Conservation (phyloP, 192 early-diverging fungal genomes). For the Backusella liffmaniae region DNA sequence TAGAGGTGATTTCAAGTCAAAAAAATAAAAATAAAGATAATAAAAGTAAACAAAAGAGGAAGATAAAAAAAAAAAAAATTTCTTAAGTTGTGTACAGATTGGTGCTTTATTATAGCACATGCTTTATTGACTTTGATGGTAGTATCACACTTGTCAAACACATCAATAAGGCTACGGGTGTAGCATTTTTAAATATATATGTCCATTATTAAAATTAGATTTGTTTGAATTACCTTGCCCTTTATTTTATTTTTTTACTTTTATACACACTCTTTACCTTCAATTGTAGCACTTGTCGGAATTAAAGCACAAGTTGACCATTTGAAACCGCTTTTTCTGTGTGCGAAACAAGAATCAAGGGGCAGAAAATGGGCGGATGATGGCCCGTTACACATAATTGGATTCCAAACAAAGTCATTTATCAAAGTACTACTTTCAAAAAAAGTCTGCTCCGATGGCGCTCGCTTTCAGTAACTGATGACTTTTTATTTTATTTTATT, state of each 20-base stretch:
- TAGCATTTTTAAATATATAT: neutral
- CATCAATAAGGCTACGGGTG: neutral
- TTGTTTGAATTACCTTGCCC: neutral
- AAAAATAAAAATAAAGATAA: neutral
- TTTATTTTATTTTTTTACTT: neutral
- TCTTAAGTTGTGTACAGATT: neutral
- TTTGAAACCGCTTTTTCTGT: neutral
- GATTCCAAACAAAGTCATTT: neutral
- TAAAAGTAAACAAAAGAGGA: neutral
- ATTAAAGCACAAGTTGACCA: neutral
- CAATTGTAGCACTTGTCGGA: neutral
- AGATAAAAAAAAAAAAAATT: neutral
- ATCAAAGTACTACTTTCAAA: neutral
- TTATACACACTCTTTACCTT: neutral
- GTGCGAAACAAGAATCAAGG: neutral
- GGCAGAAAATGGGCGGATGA: neutral
- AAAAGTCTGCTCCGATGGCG: neutral
- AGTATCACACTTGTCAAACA: constrained; percentile 1
- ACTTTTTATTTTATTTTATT: neutral
- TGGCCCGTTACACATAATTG: neutral
- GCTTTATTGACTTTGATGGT: constrained; percentile 18
- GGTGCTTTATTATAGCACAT: constrained; percentile 9
- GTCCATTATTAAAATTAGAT: neutral
- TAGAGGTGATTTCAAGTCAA: neutral
- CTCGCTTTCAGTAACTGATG: neutral